Base-by-base conservation (phyloP, 306 rosid species). In the Purshia tridentata region DNA sequence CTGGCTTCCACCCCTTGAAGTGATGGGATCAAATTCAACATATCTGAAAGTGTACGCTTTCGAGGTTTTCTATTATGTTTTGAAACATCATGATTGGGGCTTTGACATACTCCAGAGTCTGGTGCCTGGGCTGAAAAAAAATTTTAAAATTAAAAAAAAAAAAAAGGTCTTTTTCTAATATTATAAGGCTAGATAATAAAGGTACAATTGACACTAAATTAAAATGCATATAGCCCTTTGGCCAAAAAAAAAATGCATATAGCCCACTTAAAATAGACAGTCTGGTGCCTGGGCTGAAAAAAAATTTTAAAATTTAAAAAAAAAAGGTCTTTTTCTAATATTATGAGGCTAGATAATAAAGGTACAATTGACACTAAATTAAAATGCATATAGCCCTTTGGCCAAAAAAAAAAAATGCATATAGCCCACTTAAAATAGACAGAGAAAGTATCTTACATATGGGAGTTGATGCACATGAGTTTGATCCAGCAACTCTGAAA, bases 271-370 rank as follows among this genome's bases (percentile, higher is more conserved):
- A 61, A 20, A 71, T 60, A 79, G 65, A 76, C 66, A 72, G 76
- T n/a, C n/a, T n/a, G n/a, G n/a, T n/a, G n/a, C n/a, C n/a, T n/a
- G 96, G 85, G 96, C 96, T 95, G 96, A 67, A 84, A 85, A 67
- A 42, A 52, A 57, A 47, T 1, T 29, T 29, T 1, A 29, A 29
- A 29, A 29, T 29, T 29, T 29, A 73, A 69, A 91, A 74, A 84
- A 86, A 64, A 40, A 55, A 48, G 29, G 67, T 69, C 62, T 67
- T 75, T 35, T 66, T 65, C 65, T 15, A 71, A 83, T 88, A 82
- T 85, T 60, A 57, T 67, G 67, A 69, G 41, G 39, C 66, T 15
- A 16, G 65, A 54, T 4, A 53, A 18, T n/a, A n/a, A 78, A 67
- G 62, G 68, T 54, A 57, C 16, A 69, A 6, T 8, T 49, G 44